Conservation (phyloP, 495 filamentous ascomycete species). For the Tuber indicum region DNA sequence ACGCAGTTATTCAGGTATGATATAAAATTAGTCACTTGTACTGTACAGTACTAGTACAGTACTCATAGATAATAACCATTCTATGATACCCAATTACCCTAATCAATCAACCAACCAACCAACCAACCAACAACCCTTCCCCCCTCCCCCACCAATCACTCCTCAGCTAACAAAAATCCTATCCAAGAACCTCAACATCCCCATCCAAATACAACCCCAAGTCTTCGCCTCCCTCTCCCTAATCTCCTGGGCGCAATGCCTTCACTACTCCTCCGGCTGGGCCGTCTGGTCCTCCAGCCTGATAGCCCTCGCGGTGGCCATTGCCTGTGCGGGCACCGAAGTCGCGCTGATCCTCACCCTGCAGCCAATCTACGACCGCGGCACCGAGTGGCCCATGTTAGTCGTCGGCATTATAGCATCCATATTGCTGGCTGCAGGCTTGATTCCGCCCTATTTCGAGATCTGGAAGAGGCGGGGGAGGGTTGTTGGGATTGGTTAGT, state of each 20-base stretch:
- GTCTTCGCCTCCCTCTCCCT: conserved; percentile 59
- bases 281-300: conserved; percentile 16
- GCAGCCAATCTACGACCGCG: conserved; percentile 50
- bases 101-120: neutral
- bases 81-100: neutral
- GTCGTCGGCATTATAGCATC: conserved; percentile 57
- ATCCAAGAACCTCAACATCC: conserved; percentile 63
- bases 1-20: conserved; percentile 37
- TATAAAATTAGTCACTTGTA: neutral
- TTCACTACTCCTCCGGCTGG: conserved; percentile 47
- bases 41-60: too few relatives aligned
- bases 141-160: neutral
- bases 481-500: conserved; percentile 60
- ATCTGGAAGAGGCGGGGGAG: conserved; percentile 63
- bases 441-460: conserved; percentile 67
- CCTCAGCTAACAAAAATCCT: neutral
- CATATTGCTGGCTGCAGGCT: conserved; percentile 54
- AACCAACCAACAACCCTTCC: neutral
- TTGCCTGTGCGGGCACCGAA: conserved; percentile 55
- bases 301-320: conserved; percentile 31
- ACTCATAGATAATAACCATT: neutral
- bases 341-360: conserved; percentile 58
- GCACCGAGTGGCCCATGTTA: conserved; percentile 53
- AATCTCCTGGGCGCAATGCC: conserved; percentile 64
- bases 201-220: conserved; percentile 68